Conservation (phyloP, 495 filamentous ascomycete genomes). For the Penicillium samsonianum region DNA sequence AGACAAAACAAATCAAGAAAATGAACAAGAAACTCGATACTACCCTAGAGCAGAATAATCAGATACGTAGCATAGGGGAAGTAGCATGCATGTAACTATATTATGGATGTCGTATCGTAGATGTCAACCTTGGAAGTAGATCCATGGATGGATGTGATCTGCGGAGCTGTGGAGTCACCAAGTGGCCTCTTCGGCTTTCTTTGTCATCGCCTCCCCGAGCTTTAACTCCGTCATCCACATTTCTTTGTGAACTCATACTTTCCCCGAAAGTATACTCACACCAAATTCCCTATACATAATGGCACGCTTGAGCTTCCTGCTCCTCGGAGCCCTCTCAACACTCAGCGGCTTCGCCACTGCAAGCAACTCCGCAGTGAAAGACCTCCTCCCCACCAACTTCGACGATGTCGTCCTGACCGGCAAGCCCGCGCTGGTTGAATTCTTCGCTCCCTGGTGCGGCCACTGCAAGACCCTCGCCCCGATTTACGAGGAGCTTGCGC, state of each 20-base stretch:
- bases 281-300: conserved; percentile 30
- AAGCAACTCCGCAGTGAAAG: conserved; percentile 61
- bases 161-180: conserved; percentile 21
- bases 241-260: conserved; percentile 6
- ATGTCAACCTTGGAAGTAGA: background rate
- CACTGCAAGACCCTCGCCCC: conserved; percentile 98
- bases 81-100: background rate
- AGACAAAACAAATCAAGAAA: conserved; percentile 18
- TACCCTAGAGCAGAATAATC: background rate
- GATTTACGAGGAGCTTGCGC: conserved; percentile 89
- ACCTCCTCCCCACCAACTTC: conserved; percentile 87
- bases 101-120: too few relatives aligned
- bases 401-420: conserved; percentile 83
- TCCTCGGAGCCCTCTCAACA: conserved; percentile 44
- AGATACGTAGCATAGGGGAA: background rate
- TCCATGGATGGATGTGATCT: conserved; percentile 10
- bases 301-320: conserved; percentile 50
- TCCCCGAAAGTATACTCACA: background rate
- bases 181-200: conserved; percentile 27
- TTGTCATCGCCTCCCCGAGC: conserved; percentile 20
- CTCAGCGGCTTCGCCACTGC: conserved; percentile 46
- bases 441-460: conserved; percentile 99
- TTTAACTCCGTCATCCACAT: conserved; percentile 10
- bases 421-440: conserved; percentile 96
- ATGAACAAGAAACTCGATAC: background rate